Evolutionary conservation across 2,329 filamentous ascomycete species (phyloP).

Genomic region (Emmonsiellopsis sp.): DNA sequence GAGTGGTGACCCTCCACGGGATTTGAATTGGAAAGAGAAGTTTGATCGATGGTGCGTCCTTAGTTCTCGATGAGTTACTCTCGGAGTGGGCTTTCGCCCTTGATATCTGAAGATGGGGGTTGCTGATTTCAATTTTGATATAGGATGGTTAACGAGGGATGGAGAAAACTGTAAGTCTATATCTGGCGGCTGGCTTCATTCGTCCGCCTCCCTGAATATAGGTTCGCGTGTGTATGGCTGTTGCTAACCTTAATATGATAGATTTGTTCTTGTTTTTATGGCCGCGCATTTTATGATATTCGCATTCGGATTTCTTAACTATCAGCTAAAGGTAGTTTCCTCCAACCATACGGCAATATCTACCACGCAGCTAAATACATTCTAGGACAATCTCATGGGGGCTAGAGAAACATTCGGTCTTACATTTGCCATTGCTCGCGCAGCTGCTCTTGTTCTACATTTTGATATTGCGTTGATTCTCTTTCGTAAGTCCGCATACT

Average conservation of each 20-base stretch:
- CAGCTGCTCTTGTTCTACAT: constrained; percentile 68
- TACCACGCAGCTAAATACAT: background rate
- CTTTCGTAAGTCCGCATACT: constrained; percentile 39
- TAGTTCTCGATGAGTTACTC: background rate
- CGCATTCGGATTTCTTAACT: constrained; percentile 71
- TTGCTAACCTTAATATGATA: constrained; percentile 20
- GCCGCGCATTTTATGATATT: constrained; percentile 68
- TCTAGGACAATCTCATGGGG: constrained; percentile 53
- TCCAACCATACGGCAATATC: background rate
- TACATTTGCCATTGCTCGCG: constrained; percentile 67
- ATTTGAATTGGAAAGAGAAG: constrained; percentile 59
- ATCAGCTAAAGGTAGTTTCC: constrained; percentile 53
- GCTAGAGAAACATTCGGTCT: constrained; percentile 62
- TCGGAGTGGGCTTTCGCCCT: background rate
- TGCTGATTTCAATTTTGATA: background rate
- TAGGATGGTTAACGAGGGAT: constrained; percentile 80
- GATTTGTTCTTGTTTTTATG: constrained; percentile 69
- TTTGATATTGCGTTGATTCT: constrained; percentile 73
- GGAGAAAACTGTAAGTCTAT: constrained; percentile 61
- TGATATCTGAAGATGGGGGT: background rate
- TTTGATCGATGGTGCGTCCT: constrained; percentile 57
- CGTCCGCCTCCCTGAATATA: background rate
- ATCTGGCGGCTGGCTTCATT: too few species aligned
- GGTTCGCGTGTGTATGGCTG: background rate
- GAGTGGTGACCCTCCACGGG: constrained; percentile 62